Conservation (phyloP, 139 green algal species). For the Closterium sp. region DNA sequence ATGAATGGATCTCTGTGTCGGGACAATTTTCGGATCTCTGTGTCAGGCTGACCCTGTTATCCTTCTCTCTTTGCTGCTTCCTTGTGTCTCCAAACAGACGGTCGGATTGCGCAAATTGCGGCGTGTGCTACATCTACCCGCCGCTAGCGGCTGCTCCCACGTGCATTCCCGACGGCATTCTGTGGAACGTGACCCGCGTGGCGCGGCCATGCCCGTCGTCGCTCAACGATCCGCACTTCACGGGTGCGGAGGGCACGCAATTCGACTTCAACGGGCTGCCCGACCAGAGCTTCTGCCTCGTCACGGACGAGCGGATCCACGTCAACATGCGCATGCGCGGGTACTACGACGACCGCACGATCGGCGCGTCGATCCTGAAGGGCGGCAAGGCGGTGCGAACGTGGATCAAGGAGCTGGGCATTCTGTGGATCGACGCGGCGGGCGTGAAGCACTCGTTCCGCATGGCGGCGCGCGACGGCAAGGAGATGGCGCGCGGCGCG, state of each 20-base stretch:
- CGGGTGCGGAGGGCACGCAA: background rate
- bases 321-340: conserved; percentile 7
- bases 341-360: conserved; percentile 1
- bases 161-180: background rate
- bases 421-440: background rate
- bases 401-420: conserved; percentile 5
- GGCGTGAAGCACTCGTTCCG: conserved; percentile 1
- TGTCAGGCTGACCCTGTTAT: too few relatives aligned
- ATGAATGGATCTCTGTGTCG: too few relatives aligned
- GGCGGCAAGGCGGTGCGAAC: background rate
- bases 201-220: background rate
- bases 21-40: too few relatives aligned
- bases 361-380: background rate
- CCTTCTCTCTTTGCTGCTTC: too few relatives aligned
- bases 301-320: background rate
- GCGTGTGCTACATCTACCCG: background rate
- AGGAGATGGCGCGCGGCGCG: background rate
- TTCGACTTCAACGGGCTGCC: conserved; percentile 1
- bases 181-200: background rate
- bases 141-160: background rate
- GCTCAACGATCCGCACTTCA: background rate
- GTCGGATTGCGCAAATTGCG: too few relatives aligned
- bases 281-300: conserved; percentile 13
- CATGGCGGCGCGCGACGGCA: background rate
- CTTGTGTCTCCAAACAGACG: too few relatives aligned